Evolutionary conservation across 1,139 yeast genomes (phyloP).

Genomic region (Arxiozyma slooffiae): DNA sequence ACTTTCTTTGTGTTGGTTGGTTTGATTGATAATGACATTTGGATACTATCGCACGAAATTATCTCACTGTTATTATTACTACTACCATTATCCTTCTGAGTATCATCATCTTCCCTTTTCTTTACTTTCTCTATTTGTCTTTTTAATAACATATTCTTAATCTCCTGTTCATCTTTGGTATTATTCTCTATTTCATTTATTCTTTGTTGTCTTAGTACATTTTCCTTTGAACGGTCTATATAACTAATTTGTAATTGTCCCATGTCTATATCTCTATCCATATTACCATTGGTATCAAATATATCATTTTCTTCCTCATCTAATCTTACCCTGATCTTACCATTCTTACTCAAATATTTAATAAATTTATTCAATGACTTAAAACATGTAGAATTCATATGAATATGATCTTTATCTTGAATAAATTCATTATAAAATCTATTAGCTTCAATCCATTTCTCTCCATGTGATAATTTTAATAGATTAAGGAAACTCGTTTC

Average conservation of each 20-base stretch:
- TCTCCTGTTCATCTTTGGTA: conserved; percentile 39
- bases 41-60: background rate
- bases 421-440: conserved; percentile 84
- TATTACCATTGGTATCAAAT: background rate
- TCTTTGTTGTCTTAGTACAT: conserved; percentile 33
- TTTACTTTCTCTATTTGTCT: conserved; percentile 38
- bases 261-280: conserved; percentile 23
- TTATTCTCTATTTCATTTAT: conserved; percentile 32
- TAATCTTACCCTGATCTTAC: conserved; percentile 45
- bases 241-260: conserved; percentile 40
- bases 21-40: background rate
- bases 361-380: conserved; percentile 59
- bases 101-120: background rate
- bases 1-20: background rate
- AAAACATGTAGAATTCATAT: conserved; percentile 86
- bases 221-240: conserved; percentile 44
- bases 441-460: conserved; percentile 70
- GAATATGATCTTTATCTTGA: conserved; percentile 70
- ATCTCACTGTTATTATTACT: background rate
- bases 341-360: conserved; percentile 49
- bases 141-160: conserved; percentile 37
- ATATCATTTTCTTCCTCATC: conserved; percentile 27
- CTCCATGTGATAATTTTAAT: conserved; percentile 65
- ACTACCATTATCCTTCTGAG: too few species aligned
- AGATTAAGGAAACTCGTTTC: conserved; percentile 55